A percentile compares a stretch with the other conserved stretches of the same genome.
Conservation (phyloP, 2,329 filamentous ascomycete species). For the Ceratocystiopsis brevicomis region DNA sequence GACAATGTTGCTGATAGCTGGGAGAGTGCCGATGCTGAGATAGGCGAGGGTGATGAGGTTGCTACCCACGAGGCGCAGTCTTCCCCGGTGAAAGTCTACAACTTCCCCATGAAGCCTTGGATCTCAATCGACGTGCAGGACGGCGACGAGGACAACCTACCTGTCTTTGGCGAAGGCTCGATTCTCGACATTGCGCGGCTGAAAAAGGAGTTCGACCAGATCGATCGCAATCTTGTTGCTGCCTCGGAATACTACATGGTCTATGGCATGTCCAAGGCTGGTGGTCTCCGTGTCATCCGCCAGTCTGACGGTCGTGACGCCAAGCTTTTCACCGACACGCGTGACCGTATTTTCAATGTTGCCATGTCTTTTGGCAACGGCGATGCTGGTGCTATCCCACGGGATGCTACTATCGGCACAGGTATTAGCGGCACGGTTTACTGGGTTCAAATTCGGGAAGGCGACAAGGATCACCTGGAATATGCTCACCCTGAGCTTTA, state of each 20-base stretch:
- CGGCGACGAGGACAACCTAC: slow-evolving; percentile 32
- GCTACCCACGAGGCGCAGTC: slow-evolving; percentile 45
- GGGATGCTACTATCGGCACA: slow-evolving; percentile 76
- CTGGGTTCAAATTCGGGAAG: slow-evolving; percentile 67
- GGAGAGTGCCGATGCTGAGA: slow-evolving; percentile 58
- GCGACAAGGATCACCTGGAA: slow-evolving; percentile 61
- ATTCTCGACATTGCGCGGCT: slow-evolving; percentile 85
- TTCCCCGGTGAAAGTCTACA: slow-evolving; percentile 61
- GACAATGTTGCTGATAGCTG: slow-evolving; percentile 55
- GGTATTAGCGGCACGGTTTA: slow-evolving; percentile 94
- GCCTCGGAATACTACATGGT: slow-evolving; percentile 83
- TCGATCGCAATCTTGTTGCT: slow-evolving; percentile 81
- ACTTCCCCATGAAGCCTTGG: slow-evolving; percentile 94
- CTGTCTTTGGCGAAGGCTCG: slow-evolving; percentile 55
- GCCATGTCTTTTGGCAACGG: slow-evolving; percentile 53
- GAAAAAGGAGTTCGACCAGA: slow-evolving; percentile 95
- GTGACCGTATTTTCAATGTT: slow-evolving; percentile 90
- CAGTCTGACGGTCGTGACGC: slow-evolving; percentile 86
- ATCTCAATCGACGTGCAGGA: slow-evolving; percentile 65
- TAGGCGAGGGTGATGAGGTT: slow-evolving; percentile 35
- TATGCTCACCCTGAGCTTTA: slow-evolving; percentile 64
- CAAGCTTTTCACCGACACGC: slow-evolving; percentile 77
- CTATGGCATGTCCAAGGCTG: slow-evolving; percentile 85
- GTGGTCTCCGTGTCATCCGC: slow-evolving; percentile 79
- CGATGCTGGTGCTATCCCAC: slow-evolving; percentile 34